Conservation (phyloP, 306 rosid species). For the Malus fusca region DNA sequence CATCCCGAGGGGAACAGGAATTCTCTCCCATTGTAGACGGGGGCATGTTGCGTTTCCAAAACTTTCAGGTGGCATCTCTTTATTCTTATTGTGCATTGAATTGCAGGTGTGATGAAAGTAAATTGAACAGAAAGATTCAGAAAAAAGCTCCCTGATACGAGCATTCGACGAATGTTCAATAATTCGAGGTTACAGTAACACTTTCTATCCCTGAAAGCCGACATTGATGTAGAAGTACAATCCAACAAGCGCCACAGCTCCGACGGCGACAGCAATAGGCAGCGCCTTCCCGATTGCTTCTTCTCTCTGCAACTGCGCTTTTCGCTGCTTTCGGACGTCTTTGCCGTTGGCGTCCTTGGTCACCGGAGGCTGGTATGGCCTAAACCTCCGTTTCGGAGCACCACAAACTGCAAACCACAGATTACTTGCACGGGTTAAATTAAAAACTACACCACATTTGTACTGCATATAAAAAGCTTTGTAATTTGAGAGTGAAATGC, state of each 20-base stretch:
- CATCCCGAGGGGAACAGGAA: too few species aligned
- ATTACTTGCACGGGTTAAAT: not conserved
- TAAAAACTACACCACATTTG: not conserved
- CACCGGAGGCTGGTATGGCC: conserved; percentile 54
- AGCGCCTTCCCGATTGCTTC: conserved; percentile 71
- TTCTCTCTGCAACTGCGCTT: conserved; percentile 57
- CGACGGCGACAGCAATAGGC: conserved; percentile 67
- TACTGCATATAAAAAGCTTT: not conserved
- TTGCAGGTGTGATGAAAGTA: not conserved
- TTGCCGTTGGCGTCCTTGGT: conserved; percentile 39
- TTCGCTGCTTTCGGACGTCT: conserved; percentile 61
- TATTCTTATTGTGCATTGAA: not conserved
- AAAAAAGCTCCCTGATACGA: too few species aligned
- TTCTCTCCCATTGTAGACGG: too few species aligned
- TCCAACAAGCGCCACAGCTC: conserved; percentile 65
- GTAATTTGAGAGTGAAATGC: not conserved
- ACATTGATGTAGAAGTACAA: conserved; percentile 66
- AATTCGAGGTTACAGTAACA: not conserved
- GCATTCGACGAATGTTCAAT: not conserved
- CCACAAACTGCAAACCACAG: conserved; percentile 63
- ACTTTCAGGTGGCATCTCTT: too few species aligned
- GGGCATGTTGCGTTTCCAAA: too few species aligned
- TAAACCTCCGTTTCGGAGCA: conserved; percentile 89
- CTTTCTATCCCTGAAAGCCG: conserved; percentile 14
- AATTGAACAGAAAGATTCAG: not conserved